phyloP scores from a whole-genome alignment of 768 basidiomycete species.

The Phaeolepiota aurea region DNA sequence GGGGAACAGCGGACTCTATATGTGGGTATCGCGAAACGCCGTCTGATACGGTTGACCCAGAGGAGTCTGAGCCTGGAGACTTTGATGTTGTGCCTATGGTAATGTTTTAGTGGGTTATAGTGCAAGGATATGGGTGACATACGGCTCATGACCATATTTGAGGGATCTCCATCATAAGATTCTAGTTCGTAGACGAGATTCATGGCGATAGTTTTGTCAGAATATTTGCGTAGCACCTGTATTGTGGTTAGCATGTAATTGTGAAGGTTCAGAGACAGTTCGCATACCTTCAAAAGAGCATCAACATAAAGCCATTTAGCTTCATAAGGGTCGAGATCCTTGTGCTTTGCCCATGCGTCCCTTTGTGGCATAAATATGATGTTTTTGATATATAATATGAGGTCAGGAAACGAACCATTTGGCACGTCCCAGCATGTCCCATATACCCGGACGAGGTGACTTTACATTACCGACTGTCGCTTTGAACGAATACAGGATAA shows the following conservation, averaged over 20 bases:
- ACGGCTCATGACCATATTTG: slow-evolving; percentile 63
- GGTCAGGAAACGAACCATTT: slow-evolving; percentile 63
- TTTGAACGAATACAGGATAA: slow-evolving; percentile 20
- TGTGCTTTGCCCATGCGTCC: slow-evolving; percentile 96
- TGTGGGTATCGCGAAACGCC: slow-evolving; percentile 1
- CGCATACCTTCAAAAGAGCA: slow-evolving; percentile 65
- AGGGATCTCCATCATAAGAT: slow-evolving; percentile 62
- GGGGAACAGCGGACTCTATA: not conserved
- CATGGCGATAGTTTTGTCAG: slow-evolving; percentile 72
- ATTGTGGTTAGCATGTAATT: not conserved
- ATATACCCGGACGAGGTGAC: slow-evolving; percentile 71
- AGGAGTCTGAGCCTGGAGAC: slow-evolving; percentile 54
- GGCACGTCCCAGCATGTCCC: slow-evolving; percentile 86
- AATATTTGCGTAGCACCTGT: slow-evolving; percentile 75
- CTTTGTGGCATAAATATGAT: no score
- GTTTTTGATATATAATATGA: not conserved
- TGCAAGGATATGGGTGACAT: slow-evolving; percentile 8
- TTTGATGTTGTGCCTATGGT: slow-evolving; percentile 33
- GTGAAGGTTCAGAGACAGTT: not conserved
- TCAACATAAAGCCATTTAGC: slow-evolving; percentile 90
- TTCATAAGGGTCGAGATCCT: slow-evolving; percentile 66
- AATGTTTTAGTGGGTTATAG: not conserved
- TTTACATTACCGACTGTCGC: slow-evolving; percentile 89
- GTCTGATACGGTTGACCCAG: slow-evolving; percentile 54
- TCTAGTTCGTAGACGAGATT: slow-evolving; percentile 73